A percentile compares a stretch with the other conserved stretches of the same genome.
phyloP scores from a whole-genome alignment of 768 basidiomycete genomes.

The Tricholoma sp. region DNA sequence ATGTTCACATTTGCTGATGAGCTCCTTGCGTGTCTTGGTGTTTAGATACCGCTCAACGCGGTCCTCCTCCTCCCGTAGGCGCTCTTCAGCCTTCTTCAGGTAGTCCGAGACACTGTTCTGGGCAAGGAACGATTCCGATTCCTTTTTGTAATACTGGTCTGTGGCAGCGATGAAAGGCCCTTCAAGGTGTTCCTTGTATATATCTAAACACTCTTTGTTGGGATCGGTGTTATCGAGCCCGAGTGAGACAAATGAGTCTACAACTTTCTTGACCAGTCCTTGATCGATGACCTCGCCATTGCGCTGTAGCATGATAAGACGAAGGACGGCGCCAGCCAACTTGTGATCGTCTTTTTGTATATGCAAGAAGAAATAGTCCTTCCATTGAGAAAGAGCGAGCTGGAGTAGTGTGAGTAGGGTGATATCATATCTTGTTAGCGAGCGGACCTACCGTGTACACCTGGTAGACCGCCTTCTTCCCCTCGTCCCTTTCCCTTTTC shows the following conservation, averaged over 20 bases:
- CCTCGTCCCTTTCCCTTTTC: conserved; percentile 97
- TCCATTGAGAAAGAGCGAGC: conserved; percentile 98
- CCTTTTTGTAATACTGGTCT: conserved; percentile 88
- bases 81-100: conserved; percentile 92
- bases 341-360: conserved; percentile 80
- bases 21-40: conserved; percentile 82
- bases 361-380: conserved; percentile 80
- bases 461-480: conserved; percentile 90
- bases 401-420: conserved; percentile 19
- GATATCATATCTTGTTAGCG: neutral
- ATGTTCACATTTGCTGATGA: conserved; percentile 85
- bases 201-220: conserved; percentile 91
- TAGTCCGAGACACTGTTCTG: conserved; percentile 95
- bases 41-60: conserved; percentile 95
- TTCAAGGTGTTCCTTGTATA: conserved; percentile 94
- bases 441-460: conserved; percentile 81
- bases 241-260: conserved; percentile 96
- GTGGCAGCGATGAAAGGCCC: conserved; percentile 84
- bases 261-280: conserved; percentile 93
- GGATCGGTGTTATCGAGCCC: conserved; percentile 89
- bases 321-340: conserved; percentile 81
- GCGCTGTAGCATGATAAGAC: conserved; percentile 88
- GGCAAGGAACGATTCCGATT: conserved; percentile 89
- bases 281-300: conserved; percentile 96
- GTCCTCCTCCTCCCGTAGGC: conserved; percentile 92